phyloP scores from a whole-genome alignment of 192 early-diverging fungal species.

The Backusella sp. region DNA sequence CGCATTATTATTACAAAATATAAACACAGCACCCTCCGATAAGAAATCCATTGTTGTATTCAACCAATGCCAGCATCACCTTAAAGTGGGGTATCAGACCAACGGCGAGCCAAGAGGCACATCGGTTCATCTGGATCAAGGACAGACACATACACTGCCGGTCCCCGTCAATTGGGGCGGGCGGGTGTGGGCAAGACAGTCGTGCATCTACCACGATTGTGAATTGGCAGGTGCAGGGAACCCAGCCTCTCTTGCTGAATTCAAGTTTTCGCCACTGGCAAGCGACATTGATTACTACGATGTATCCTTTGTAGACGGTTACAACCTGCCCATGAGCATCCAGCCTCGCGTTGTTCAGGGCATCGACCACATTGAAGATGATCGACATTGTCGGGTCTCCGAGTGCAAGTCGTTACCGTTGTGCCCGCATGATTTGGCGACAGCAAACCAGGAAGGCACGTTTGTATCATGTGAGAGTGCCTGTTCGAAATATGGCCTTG shows the following conservation, averaged over 20 bases:
- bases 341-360: conserved; percentile 3
- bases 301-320: conserved; percentile 36
- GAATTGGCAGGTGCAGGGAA: conserved; percentile 15
- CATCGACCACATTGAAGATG: background rate
- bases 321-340: conserved; percentile 28
- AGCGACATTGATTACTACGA: conserved; percentile 31
- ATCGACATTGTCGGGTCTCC: conserved; percentile 1
- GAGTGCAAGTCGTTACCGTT: conserved; percentile 8
- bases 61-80: conserved; percentile 1
- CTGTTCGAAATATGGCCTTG: conserved; percentile 23
- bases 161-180: conserved; percentile 15
- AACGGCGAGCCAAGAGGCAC: background rate
- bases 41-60: conserved; percentile 10
- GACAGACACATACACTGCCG: background rate
- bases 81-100: conserved; percentile 8
- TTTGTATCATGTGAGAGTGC: conserved; percentile 29
- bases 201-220: background rate
- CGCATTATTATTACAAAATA: background rate
- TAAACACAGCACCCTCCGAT: background rate
- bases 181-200: conserved; percentile 17
- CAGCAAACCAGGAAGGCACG: background rate
- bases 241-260: conserved; percentile 32
- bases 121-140: background rate
- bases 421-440: conserved; percentile 17
- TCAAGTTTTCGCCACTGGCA: conserved; percentile 14